Evolutionary conservation across 345 rosid species (phyloP).

Genomic region (Eucalyptus virginea): DNA sequence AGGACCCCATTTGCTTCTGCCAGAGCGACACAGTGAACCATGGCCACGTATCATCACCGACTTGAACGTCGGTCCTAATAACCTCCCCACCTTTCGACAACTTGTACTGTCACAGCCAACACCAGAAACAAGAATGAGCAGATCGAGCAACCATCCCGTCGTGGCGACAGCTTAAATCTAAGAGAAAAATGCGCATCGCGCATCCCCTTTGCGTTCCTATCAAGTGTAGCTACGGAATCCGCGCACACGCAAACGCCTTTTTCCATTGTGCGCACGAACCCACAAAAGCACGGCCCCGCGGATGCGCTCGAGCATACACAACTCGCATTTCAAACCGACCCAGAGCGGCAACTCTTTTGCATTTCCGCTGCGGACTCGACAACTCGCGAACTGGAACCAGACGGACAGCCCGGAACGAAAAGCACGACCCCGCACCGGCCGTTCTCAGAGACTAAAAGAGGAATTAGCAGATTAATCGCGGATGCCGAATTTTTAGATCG

Average conservation of each 20-base stretch:
- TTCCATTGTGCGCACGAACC: background rate
- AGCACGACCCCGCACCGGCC: background rate
- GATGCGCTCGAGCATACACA: background rate
- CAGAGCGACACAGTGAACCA: constrained; percentile 32
- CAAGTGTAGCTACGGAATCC: background rate
- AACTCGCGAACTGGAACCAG: background rate
- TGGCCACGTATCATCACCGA: constrained; percentile 42
- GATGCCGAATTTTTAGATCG: background rate
- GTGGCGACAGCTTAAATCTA: background rate
- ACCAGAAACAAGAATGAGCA: background rate
- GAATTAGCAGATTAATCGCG: background rate
- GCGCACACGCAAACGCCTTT: background rate
- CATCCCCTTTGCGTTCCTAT: background rate
- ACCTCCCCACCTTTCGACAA: constrained; percentile 27
- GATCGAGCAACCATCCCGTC: background rate
- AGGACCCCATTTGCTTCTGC: constrained; percentile 29
- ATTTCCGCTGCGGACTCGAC: background rate
- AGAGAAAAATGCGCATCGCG: background rate
- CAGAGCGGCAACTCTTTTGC: background rate
- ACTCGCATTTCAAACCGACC: background rate
- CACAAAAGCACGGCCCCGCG: background rate
- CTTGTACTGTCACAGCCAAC: constrained; percentile 15
- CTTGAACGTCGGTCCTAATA: constrained; percentile 44
- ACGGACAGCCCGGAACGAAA: background rate
- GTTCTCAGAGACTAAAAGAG: background rate